Evolutionary conservation across 225 moss, liverwort and hornwort species (phyloP), one percentile per base, ranked within the genome.

Genomic region (Thuidium tamariscinum): DNA sequence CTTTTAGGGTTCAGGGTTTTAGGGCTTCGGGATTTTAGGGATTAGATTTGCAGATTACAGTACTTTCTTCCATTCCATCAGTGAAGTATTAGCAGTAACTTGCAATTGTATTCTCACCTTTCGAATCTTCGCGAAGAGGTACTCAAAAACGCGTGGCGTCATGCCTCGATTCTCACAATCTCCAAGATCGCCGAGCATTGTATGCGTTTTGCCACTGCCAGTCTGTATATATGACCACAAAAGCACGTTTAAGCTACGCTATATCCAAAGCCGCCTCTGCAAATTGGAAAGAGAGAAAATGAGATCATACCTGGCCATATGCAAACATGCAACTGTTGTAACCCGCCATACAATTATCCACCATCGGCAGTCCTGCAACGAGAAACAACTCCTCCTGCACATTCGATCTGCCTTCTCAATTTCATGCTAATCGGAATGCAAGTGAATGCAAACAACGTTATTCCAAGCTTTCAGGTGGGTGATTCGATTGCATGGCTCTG

Each of bases 311-410:
- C 93, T 96, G 96, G 41, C 97, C 97, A 41, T 97, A 97, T 9
- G 97, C 97, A 83, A 97, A 97, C 93, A 97, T 95, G 84, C 95
- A 97, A 87, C 97, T 95, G 85, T 95, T 97, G 89, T 94, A 95
- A 30, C 97, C 97, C 26, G 94, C 94, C 94, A 97, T 92, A 87
- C 96, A 97, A 74, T 95, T 96, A 34, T 95, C 94, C 89, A 97
- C 96, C 95, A 97, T 95, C 3, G 95, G 92, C 68, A 93, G 81
- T 52, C 96, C 97, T n/a, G 95, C 93, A 22, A 94, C 88, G 23
- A 82, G 91, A 79, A 96, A 97, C 32, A 97, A 85, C 74, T 94
- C 92, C 36, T 85, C 96, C 97, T 97, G 94, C 70, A 86, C 82
- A 59, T 71, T 30, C 49, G 41, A 81, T 52, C 41, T 44, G 34